These are phyloP conservation scores for Miamiensis avidus DNA, from an alignment of 169 alveolate genomes.

Conservation along the genomic window DNA sequence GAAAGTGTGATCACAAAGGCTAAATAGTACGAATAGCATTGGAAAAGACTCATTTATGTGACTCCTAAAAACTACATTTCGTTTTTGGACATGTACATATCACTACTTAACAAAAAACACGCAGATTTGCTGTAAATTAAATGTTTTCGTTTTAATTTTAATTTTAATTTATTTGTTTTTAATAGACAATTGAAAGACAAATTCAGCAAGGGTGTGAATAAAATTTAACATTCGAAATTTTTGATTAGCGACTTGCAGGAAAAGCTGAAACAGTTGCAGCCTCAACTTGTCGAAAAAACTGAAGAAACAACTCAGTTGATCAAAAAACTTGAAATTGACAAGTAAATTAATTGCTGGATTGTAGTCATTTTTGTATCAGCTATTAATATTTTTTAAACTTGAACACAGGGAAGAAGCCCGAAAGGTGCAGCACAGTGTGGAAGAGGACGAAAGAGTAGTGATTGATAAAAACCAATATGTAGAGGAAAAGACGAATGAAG, in stretches of 20 bases:
- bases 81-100: constrained; percentile 42
- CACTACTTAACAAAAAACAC: constrained; percentile 44
- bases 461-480: constrained; percentile 57
- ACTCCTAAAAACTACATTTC: constrained; percentile 67
- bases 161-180: too few species aligned
- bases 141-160: too few species aligned
- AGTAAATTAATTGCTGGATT: constrained; percentile 18
- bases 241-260: constrained; percentile 53
- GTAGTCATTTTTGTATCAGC: too few species aligned
- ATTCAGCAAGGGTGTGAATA: constrained; percentile 58
- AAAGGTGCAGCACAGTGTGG: constrained; percentile 33
- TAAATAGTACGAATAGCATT: neutral
- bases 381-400: too few species aligned
- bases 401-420: constrained; percentile 57
- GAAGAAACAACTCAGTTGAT: constrained; percentile 61
- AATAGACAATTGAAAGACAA: constrained; percentile 37
- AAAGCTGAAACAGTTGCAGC: constrained; percentile 56
- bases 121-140: too few species aligned
- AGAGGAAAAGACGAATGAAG: constrained; percentile 49
- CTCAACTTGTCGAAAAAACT: constrained; percentile 63
- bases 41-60: constrained; percentile 58
- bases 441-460: constrained; percentile 52
- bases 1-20: neutral
- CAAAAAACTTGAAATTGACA: constrained; percentile 52
- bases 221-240: constrained; percentile 63